These are phyloP conservation scores for Beta vulgaris DNA, from an alignment of 148 eudicot species.

Conservation along the genomic window DNA sequence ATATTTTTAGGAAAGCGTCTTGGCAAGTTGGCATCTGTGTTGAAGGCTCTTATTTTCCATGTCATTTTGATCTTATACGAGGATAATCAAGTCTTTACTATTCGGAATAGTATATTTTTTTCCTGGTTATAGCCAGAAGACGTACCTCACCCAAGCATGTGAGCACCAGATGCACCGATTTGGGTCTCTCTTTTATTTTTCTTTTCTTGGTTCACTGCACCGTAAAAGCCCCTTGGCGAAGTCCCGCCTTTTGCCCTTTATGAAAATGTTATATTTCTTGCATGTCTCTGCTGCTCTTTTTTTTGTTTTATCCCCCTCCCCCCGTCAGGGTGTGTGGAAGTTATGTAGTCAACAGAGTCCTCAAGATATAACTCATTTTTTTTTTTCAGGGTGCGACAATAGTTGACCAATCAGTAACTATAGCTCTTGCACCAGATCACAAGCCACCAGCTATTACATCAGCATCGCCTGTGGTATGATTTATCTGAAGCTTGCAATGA, in stretches of 20 bases:
- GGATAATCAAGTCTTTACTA: too few relatives aligned
- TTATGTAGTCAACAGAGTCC: neutral
- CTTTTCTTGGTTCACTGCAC: neutral
- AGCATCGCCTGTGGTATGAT: conserved; percentile 47
- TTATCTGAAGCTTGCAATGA: neutral
- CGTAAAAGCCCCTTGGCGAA: too few relatives aligned
- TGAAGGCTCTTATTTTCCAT: too few relatives aligned
- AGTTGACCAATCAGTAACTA: conserved; percentile 81
- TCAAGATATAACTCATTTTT: conserved; percentile 1
- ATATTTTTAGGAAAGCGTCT: neutral
- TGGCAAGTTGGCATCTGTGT: neutral
- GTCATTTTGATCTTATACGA: too few relatives aligned
- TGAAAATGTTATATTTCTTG: too few relatives aligned
- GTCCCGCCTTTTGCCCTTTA: too few relatives aligned
- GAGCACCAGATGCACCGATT: too few relatives aligned
- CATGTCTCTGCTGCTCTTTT: too few relatives aligned
- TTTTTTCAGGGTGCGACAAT: conserved; percentile 83
- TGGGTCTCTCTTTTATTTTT: neutral
- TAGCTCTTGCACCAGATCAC: conserved; percentile 77
- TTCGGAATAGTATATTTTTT: too few relatives aligned
- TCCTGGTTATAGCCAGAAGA: too few relatives aligned
- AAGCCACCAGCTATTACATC: conserved; percentile 50
- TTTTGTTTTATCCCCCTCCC: neutral
- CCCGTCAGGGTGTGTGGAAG: too few relatives aligned
- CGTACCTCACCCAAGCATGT: too few relatives aligned